These are phyloP conservation scores for Telopea speciosissima DNA, from an alignment of 177 flowering plant genomes.

Conservation along the genomic window DNA sequence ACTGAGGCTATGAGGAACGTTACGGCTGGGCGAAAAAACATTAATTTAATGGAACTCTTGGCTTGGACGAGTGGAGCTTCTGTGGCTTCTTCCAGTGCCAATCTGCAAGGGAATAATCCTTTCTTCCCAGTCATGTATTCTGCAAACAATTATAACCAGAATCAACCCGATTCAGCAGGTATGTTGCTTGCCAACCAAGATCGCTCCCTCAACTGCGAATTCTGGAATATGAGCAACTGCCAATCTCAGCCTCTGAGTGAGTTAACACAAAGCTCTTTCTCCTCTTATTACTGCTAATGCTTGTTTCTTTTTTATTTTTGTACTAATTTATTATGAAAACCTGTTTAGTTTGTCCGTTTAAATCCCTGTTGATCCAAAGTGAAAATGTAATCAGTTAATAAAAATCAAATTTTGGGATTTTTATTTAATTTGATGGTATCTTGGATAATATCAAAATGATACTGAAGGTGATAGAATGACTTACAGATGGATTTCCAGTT, in stretches of 20 bases:
- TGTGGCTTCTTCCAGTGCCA: background rate
- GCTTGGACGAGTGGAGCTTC: background rate
- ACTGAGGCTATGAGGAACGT: background rate
- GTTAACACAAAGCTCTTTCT: background rate
- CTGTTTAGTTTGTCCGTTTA: background rate
- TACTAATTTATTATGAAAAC: background rate
- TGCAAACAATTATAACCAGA: background rate
- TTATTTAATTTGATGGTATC: background rate
- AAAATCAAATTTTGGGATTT: background rate
- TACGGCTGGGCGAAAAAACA: background rate
- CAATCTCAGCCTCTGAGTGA: constrained; percentile 8
- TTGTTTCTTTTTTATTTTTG: background rate
- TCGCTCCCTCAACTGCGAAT: background rate
- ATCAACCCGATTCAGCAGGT: background rate
- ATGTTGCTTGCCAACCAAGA: background rate
- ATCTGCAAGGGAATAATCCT: background rate
- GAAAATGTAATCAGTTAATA: background rate
- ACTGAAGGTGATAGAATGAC: background rate
- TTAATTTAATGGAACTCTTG: constrained; percentile 5
- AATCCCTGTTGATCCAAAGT: background rate
- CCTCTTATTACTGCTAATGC: background rate
- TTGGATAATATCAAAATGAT: background rate
- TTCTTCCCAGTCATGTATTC: constrained; percentile 2
- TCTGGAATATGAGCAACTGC: background rate
- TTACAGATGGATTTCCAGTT: constrained; percentile 32